These are phyloP conservation scores for Physcomitrellopsis africana DNA, from an alignment of 225 moss, liverwort and hornwort species.

Conservation along the genomic window DNA sequence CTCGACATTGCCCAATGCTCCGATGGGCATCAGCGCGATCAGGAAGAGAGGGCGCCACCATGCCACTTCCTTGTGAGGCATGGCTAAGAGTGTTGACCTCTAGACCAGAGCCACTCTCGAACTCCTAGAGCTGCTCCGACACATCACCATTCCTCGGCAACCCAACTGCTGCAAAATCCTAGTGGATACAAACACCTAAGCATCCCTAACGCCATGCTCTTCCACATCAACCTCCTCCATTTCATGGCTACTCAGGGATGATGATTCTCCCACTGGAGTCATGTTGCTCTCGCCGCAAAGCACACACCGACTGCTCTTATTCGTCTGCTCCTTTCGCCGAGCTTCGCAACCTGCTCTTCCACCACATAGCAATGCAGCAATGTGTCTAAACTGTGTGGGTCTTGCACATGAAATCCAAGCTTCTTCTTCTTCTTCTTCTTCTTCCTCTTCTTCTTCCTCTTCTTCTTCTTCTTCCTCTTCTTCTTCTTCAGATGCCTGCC, in stretches of 20 bases:
- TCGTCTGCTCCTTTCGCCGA: too few species aligned
- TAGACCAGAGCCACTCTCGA: conserved; percentile 28
- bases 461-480: too few species aligned
- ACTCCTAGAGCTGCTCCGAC: conserved; percentile 24
- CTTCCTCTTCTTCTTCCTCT: too few species aligned
- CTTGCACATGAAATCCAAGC: too few species aligned
- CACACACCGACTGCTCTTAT: conserved; percentile 1
- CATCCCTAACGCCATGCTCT: conserved; percentile 14
- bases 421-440: too few species aligned
- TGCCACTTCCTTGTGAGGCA: conserved; percentile 47
- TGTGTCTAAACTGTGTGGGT: too few species aligned
- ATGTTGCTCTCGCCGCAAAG: conserved; percentile 13
- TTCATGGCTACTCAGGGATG: conserved; percentile 19
- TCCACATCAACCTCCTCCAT: conserved; percentile 10
- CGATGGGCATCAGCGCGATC: conserved; percentile 54
- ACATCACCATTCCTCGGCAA: conserved; percentile 39
- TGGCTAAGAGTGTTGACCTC: conserved; percentile 26
- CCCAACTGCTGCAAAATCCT: conserved; percentile 22
- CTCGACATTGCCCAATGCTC: conserved; percentile 50
- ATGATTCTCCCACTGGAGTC: conserved; percentile 13
- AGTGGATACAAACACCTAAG: conserved; percentile 24
- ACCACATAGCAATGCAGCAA: too few species aligned
- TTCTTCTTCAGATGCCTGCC: too few species aligned
- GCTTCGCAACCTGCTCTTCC: too few species aligned
- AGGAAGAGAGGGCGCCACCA: conserved; percentile 56